Conservation (phyloP, 106 monocot genomes). For the Acanthochlamys bracteata region DNA sequence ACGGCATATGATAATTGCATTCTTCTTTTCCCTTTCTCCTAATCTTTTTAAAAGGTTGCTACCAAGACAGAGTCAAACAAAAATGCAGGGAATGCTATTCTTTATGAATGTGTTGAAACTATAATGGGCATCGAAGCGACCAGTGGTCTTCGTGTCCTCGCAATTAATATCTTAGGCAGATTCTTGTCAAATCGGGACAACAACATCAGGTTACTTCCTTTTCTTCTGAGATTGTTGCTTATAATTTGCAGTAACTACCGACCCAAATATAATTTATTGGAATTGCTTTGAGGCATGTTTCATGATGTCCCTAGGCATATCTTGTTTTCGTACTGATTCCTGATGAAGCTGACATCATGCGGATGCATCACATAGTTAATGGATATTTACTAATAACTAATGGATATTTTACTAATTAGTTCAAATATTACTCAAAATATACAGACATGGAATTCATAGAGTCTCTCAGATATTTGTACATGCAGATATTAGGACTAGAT, state of each 20-base stretch:
- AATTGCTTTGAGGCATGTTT: no score
- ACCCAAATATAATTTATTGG: no score
- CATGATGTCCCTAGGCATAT: no score
- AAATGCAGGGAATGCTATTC: conserved; percentile 98
- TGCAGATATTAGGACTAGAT: no score
- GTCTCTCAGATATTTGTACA: no score
- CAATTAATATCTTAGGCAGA: conserved; percentile 96
- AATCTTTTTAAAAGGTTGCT: conserved; percentile 50
- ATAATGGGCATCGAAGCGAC: conserved; percentile 99
- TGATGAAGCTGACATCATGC: no score
- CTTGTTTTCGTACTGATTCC: no score
- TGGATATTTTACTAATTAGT: no score
- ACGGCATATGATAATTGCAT: not conserved
- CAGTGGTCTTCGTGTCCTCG: conserved; percentile 91
- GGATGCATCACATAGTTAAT: no score
- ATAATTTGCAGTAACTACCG: not conserved
- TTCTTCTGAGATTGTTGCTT: not conserved
- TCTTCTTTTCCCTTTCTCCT: not conserved
- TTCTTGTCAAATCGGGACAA: conserved; percentile 98
- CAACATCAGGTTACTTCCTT: conserved; percentile 76
- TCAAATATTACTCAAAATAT: no score
- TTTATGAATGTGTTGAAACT: conserved; percentile 97
- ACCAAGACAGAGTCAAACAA: conserved; percentile 97
- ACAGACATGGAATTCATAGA: no score
- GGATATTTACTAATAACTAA: no score